Percentiles rank a stretch among this genome's conserved stretches.
phyloP scores from a whole-genome alignment of 768 basidiomycete genomes.

The Hericium alpestre region DNA sequence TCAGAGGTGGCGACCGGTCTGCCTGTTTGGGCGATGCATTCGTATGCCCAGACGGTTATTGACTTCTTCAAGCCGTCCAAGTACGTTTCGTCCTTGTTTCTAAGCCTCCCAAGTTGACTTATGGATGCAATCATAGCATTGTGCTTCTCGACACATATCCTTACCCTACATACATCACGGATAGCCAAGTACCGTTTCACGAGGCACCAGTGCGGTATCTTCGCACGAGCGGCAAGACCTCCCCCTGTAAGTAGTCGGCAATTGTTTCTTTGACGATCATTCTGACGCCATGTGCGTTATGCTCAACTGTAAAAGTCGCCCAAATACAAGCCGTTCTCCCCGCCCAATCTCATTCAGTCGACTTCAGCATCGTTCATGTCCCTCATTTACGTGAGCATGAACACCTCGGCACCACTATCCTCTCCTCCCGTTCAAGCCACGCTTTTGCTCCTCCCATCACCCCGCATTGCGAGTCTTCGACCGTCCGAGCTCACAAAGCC shows the following conservation, averaged over 20 bases:
- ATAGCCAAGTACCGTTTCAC: conserved; percentile 4
- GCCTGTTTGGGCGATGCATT: conserved; percentile 17
- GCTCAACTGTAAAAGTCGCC: not conserved
- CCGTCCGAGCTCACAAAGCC: not conserved
- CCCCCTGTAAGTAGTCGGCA: not conserved
- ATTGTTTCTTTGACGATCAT: not conserved
- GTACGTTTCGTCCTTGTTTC: conserved; percentile 5
- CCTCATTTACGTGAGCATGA: conserved; percentile 4
- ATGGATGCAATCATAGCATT: conserved; percentile 7
- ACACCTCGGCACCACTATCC: not conserved
- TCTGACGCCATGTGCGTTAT: not conserved
- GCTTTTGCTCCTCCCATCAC: conserved; percentile 13
- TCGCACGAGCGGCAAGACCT: conserved; percentile 5
- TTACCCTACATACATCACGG: conserved; percentile 11
- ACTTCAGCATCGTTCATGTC: conserved; percentile 16
- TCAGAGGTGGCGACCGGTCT: conserved; percentile 12
- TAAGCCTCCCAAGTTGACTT: not conserved
- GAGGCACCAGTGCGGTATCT: conserved; percentile 16
- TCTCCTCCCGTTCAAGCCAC: conserved; percentile 4
- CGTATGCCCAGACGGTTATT: conserved; percentile 14
- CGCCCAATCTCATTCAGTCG: conserved; percentile 18
- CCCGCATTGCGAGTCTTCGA: conserved; percentile 1
- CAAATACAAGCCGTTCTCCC: conserved; percentile 7
- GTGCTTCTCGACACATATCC: conserved; percentile 16
- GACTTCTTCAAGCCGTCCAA: conserved; percentile 9